Percentiles rank a stretch among this genome's conserved stretches.
Evolutionary conservation across 2,329 filamentous ascomycete species (phyloP).

Genomic region (Ophiostoma novo-ulmi): DNA sequence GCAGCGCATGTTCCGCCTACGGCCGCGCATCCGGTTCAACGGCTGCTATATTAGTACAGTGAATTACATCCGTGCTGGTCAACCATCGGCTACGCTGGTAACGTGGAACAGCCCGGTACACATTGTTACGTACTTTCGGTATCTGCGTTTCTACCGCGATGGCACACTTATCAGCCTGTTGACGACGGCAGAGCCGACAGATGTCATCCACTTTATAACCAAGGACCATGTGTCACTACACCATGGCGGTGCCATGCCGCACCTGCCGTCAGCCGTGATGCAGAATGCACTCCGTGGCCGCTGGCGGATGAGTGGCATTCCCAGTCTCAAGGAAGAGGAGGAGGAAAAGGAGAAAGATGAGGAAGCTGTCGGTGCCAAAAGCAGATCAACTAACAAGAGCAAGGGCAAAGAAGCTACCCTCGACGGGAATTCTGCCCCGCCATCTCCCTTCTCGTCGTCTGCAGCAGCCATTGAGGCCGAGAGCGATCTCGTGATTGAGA

Average conservation of each 20-base stretch:
- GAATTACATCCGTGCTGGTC: conserved; percentile 85
- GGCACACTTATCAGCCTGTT: conserved; percentile 77
- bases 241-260: conserved; percentile 36
- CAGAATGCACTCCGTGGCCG: conserved; percentile 59
- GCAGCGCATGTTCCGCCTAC: conserved; percentile 69
- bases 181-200: conserved; percentile 73
- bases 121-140: conserved; percentile 97
- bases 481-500: conserved; percentile 75
- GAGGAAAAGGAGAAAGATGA: conserved; percentile 23
- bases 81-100: conserved; percentile 61
- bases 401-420: conserved; percentile 1
- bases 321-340: conserved; percentile 28
- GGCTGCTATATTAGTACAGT: conserved; percentile 95
- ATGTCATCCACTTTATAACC: conserved; percentile 79
- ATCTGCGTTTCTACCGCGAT: conserved; percentile 90
- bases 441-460: conserved; percentile 1
- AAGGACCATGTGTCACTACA: conserved; percentile 59
- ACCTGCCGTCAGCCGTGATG: conserved; percentile 54
- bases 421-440: not conserved
- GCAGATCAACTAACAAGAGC: not conserved
- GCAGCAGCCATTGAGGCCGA: conserved; percentile 45
- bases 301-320: conserved; percentile 44
- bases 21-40: conserved; percentile 86
- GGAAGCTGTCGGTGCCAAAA: not conserved
- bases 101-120: conserved; percentile 78